These are phyloP conservation scores for Corymbia calophylla DNA, from an alignment of 441 rosid species.

Conservation along the genomic window DNA sequence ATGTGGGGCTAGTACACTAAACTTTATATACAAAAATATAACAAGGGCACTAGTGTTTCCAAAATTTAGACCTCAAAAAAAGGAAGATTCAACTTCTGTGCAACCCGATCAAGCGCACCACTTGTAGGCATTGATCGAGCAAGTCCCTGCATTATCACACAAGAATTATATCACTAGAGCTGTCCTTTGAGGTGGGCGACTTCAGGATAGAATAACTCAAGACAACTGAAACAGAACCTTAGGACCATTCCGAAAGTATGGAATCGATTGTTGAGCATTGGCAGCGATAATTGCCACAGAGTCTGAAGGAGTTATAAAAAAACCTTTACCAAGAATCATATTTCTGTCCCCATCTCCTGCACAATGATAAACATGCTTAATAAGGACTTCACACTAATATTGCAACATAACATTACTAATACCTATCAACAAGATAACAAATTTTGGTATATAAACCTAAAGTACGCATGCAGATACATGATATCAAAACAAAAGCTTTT, in stretches of 20 bases:
- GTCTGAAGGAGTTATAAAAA: slow-evolving; percentile 93
- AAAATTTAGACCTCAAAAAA: slow-evolving; percentile 66
- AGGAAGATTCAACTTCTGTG: slow-evolving; percentile 73
- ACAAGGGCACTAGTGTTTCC: background rate
- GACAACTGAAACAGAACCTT: slow-evolving; percentile 38
- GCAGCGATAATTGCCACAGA: slow-evolving; percentile 96
- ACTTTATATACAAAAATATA: background rate
- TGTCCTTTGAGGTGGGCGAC: background rate
- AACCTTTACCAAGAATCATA: slow-evolving; percentile 81
- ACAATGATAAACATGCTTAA: slow-evolving; percentile 3
- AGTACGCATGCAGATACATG: background rate
- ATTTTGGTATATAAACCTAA: background rate
- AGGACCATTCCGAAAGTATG: slow-evolving; percentile 69
- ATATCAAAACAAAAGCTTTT: background rate
- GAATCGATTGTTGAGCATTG: slow-evolving; percentile 80
- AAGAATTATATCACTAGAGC: background rate
- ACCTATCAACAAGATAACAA: background rate
- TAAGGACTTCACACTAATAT: background rate
- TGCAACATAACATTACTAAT: background rate
- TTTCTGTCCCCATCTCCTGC: slow-evolving; percentile 96
- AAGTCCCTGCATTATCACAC: slow-evolving; percentile 49
- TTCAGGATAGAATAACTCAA: background rate
- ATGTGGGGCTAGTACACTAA: background rate
- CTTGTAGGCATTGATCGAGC: slow-evolving; percentile 99
- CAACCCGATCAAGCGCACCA: slow-evolving; percentile 95